Conservation (phyloP, 2,329 filamentous ascomycete genomes). For the Didymella glomerata region DNA sequence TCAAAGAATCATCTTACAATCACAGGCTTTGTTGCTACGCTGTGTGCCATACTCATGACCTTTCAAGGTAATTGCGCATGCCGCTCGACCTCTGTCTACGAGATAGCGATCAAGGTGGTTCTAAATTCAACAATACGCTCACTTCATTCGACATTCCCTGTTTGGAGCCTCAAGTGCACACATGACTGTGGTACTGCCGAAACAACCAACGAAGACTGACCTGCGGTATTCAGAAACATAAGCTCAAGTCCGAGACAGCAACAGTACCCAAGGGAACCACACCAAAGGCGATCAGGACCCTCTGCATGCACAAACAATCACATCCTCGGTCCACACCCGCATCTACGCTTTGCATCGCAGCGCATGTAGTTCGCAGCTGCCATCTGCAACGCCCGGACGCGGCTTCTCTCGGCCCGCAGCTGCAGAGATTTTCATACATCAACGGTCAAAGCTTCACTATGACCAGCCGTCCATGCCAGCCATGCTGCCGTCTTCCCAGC, state of each 20-base stretch:
- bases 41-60: not conserved
- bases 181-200: not conserved
- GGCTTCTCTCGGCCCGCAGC: conserved; percentile 32
- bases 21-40: not conserved
- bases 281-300: not conserved
- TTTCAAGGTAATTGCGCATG: not conserved
- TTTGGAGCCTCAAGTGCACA: not conserved
- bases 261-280: not conserved
- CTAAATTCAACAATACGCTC: not conserved
- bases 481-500: conserved; percentile 18
- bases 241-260: not conserved
- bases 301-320: not conserved
- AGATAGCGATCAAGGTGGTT: not conserved
- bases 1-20: not conserved
- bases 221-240: not conserved
- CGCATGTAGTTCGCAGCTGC: conserved; percentile 18
- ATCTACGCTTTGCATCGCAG: conserved; percentile 18
- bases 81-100: not conserved
- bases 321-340: conserved; percentile 7
- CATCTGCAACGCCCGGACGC: conserved; percentile 22
- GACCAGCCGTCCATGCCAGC: conserved; percentile 20
- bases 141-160: not conserved
- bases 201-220: not conserved
- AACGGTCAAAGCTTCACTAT: conserved; percentile 18
- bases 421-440: conserved; percentile 37